phyloP scores from a whole-genome alignment of 139 green algal genomes.

The Chlamydomonas incerta region DNA sequence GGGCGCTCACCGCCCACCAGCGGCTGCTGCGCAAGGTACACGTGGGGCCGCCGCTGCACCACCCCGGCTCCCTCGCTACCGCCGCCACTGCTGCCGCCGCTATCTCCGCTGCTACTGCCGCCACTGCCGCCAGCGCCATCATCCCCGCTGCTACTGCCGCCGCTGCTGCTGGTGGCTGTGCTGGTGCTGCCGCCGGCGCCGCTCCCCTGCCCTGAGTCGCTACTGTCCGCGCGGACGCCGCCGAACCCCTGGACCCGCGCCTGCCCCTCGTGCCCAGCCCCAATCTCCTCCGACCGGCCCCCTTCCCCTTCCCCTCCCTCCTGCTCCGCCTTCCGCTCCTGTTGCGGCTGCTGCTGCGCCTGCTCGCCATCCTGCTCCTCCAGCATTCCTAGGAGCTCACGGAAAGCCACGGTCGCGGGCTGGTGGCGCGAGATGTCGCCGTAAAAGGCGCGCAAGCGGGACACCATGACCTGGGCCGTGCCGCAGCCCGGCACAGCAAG shows the following conservation, averaged over 20 bases:
- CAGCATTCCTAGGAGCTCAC: slow-evolving; percentile 37
- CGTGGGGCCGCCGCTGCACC: no score
- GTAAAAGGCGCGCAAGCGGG: slow-evolving; percentile 34
- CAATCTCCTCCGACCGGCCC: no score
- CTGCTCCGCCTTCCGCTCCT: neutral
- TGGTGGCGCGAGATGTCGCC: slow-evolving; percentile 68
- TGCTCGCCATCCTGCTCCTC: neutral
- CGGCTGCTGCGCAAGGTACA: slow-evolving; percentile 50
- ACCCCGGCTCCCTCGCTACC: neutral
- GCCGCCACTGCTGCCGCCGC: neutral
- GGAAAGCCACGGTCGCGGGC: slow-evolving; percentile 43
- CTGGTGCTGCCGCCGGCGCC: neutral
- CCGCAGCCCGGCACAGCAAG: no score
- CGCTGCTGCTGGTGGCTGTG: neutral
- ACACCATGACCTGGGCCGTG: slow-evolving; percentile 69
- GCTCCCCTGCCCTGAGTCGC: no score
- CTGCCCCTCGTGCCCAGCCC: no score
- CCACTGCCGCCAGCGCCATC: neutral
- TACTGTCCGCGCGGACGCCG: no score
- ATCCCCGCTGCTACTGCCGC: neutral
- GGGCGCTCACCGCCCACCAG: slow-evolving; percentile 23
- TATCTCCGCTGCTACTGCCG: neutral
- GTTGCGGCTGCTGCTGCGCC: neutral
- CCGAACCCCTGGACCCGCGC: no score
- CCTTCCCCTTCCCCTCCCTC: neutral